Evolutionary conservation across 805 yeast species (phyloP).

Genomic region (Maudiozyma turicensis): DNA sequence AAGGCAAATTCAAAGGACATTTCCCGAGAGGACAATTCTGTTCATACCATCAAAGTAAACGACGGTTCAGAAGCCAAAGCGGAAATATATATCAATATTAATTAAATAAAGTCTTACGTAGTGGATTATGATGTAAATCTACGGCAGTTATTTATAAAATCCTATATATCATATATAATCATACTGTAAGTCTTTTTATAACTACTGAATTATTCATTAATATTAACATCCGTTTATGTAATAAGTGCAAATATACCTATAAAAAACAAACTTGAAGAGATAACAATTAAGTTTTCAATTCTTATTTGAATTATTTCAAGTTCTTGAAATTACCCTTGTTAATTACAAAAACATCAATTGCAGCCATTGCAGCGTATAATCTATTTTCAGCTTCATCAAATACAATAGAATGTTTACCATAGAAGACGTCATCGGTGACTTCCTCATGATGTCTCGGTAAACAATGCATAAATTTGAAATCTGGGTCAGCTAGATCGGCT

Average conservation of each 20-base stretch:
- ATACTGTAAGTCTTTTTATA: neutral
- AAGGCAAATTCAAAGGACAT: neutral
- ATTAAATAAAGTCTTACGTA: neutral
- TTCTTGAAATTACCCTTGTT: conserved; percentile 57
- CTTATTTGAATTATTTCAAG: conserved; percentile 7
- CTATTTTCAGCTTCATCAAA: conserved; percentile 96
- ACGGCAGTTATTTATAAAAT: too few species aligned
- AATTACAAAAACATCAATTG: conserved; percentile 77
- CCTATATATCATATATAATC: too few species aligned
- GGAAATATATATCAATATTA: neutral
- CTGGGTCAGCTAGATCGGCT: conserved; percentile 48
- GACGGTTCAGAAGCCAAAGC: neutral
- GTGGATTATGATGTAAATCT: too few species aligned
- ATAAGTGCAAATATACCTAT: neutral
- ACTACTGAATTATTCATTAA: neutral
- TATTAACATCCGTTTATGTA: neutral
- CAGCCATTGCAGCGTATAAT: conserved; percentile 92
- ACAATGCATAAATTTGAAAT: conserved; percentile 95
- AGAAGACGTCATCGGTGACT: conserved; percentile 88
- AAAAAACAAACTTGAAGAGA: neutral
- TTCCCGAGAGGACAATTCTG: too few species aligned
- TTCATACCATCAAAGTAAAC: too few species aligned
- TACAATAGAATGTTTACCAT: conserved; percentile 72
- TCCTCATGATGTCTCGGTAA: conserved; percentile 93
- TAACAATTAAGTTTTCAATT: neutral